Evolutionary conservation across 257 asterid genomes (phyloP), one percentile per base, ranked within the genome.

Genomic region (Anisodus acutangulus): DNA sequence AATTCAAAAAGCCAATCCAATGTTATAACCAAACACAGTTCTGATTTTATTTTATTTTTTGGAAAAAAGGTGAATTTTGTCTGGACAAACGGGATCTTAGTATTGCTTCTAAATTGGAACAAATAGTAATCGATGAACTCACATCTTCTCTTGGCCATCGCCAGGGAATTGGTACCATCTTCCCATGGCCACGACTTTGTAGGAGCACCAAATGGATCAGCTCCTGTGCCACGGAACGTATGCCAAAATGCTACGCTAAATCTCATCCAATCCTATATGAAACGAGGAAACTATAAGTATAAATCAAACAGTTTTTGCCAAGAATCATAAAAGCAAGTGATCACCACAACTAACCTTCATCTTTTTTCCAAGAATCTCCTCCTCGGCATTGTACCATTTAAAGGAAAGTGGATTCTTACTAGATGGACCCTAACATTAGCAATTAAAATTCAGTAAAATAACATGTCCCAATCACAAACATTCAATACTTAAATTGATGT

Each of bases 151-250:
- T 97, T 95, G 31, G 99, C 99, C 98, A 97, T 97, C 58, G 90
- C 94, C 85, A 97, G 80, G 37, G 99, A 95, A 87, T 95, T 92
- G 19, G 99, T 93, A 87, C 98, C 98, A 87, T 97, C 99, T 89
- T 97, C 99, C 99, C 99, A 97, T 0, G 99, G 98, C 99, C 99
- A 97, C 70, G 69, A n/a, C 94, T 97, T 97, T 8, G 99, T 97
- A 19, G 98, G 93, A 12, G 98, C 94, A 76, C 99, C 99, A 79
- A 97, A 97, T 0, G 98, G 98, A 83, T 97, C 99, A 8, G 87
- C 93, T 35, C 99, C 99, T 0, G 97, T 93, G 84, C 99, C 98
- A 74, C 99, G 98, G 43, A 97, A 97, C n/a, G 99, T 97, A 85
- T 97, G 99, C 99, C 99, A 97, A 90, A 97, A 97, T 4, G 99